A percentile compares a stretch with the other conserved stretches of the same genome.
Evolutionary conservation across 1,284 basidiomycete genomes (phyloP).

Genomic region (Thelephora terrestris): DNA sequence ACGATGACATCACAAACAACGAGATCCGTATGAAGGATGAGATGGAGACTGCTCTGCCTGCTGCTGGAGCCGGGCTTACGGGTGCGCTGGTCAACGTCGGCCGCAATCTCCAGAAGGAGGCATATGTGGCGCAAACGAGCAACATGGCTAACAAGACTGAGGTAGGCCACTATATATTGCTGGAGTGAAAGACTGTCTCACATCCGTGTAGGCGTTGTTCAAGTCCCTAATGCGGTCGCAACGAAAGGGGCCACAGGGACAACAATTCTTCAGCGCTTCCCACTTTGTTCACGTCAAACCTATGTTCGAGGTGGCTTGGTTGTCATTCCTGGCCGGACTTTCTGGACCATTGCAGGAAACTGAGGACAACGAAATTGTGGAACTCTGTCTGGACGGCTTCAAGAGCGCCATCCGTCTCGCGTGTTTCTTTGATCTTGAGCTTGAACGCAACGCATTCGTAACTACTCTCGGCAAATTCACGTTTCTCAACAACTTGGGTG

Average conservation of each 20-base stretch:
- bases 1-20: slow-evolving; percentile 81
- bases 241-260: slow-evolving; percentile 63
- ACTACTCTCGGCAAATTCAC: slow-evolving; percentile 97
- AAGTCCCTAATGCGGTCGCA: slow-evolving; percentile 84
- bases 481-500: slow-evolving; percentile 90
- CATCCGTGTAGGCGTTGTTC: slow-evolving; percentile 62
- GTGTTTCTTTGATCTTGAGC: slow-evolving; percentile 91
- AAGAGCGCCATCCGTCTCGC: slow-evolving; percentile 88
- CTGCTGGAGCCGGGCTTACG: slow-evolving; percentile 63
- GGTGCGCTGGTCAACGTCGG: slow-evolving; percentile 81
- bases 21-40: slow-evolving; percentile 99
- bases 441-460: slow-evolving; percentile 94
- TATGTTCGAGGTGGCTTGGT: slow-evolving; percentile 99
- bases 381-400: slow-evolving; percentile 90
- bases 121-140: slow-evolving; percentile 87
- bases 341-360: slow-evolving; percentile 89
- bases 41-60: slow-evolving; percentile 50
- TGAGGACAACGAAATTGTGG: slow-evolving; percentile 84
- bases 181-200: slow-evolving; percentile 1
- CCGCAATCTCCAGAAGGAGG: slow-evolving; percentile 87
- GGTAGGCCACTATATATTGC: slow-evolving; percentile 29
- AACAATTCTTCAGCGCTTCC: slow-evolving; percentile 91
- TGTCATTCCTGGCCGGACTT: slow-evolving; percentile 88
- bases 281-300: slow-evolving; percentile 91
- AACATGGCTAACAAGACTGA: slow-evolving; percentile 96